Evolutionary conservation across 1,139 yeast species (phyloP), one percentile per base, ranked within the genome.

Genomic region (Eremothecium coryli): DNA sequence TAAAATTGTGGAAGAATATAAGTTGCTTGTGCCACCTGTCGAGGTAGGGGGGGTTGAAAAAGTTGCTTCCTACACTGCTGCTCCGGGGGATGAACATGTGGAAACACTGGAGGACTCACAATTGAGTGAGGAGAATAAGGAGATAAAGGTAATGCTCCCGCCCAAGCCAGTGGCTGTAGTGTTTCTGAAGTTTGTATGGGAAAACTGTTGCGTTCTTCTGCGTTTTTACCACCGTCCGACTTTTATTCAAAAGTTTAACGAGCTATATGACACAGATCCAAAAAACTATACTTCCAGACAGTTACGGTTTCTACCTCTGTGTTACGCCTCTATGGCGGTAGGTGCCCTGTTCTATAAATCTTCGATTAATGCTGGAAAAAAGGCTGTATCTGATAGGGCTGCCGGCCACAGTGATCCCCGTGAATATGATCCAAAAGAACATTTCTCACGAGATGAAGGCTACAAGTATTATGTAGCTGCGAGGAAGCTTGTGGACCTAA

Each of bases 161-260:
- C 72, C 90, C 2, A 79, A 84, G 49, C 76, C 76, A 28, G 71
- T 73, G 11, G 93, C 95, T 0, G 58, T 82, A 23, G 75, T 76
- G 47, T 68, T 86, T 43, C 78, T 85, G 14, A 76, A 76, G 42
- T 73, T 78, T 24, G 82, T 93, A 2, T 86, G 95, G 93, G 76
- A 79, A 41, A 79, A 82, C 45, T 93, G 95, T 1, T 85, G 94
- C 59, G 93, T 84, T 7, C 63, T 86, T 32, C 80, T 85, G 52
- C 65, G 95, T 38, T 85, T 86, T 55, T 82, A 82, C 54, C 96
- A 86, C 53, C 68, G 95, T 25, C 95, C 95, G 1, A 76, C 90
- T 2, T 76, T 86, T 43, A 60, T 75, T 56, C 59, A 77, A 38
- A 76, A 73, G 46, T 52, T 76, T 24, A 76, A 74, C 46, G 70